A percentile compares a stretch with the other conserved stretches of the same genome.
These are phyloP conservation scores for Aureobasidium sp. DNA, from an alignment of 2,329 filamentous ascomycete species.

Conservation along the genomic window DNA sequence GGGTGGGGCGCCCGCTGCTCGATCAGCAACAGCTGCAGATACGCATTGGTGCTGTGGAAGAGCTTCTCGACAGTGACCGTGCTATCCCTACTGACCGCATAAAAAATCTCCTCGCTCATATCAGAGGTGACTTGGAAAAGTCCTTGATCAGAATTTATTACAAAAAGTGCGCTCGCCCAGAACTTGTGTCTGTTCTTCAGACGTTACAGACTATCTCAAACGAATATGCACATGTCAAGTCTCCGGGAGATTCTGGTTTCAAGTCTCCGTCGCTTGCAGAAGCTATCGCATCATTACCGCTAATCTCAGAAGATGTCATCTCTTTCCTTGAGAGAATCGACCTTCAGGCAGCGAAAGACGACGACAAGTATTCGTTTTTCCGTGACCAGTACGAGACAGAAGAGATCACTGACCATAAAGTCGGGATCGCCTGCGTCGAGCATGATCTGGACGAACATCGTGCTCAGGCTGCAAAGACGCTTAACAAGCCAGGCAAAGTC, in stretches of 20 bases:
- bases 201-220: conserved; percentile 72
- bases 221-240: conserved; percentile 62
- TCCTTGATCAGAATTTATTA: conserved; percentile 95
- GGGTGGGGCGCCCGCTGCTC: conserved; percentile 85
- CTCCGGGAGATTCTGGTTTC: conserved; percentile 62
- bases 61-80: conserved; percentile 63
- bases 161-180: conserved; percentile 83
- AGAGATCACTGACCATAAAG: conserved; percentile 77
- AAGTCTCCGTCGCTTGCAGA: conserved; percentile 58
- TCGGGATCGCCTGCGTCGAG: conserved; percentile 90
- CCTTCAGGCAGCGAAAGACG: conserved; percentile 65
- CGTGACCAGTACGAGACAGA: conserved; percentile 80
- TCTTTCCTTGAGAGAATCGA: conserved; percentile 80
- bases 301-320: conserved; percentile 63
- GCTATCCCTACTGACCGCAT: conserved; percentile 64
- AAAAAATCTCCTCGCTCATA: conserved; percentile 59
- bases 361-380: conserved; percentile 95
- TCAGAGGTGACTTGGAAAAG: conserved; percentile 79
- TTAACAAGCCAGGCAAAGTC: conserved; percentile 59
- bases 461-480: conserved; percentile 57
- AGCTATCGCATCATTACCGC: conserved; percentile 66
- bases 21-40: conserved; percentile 66
- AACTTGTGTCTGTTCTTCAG: conserved; percentile 77
- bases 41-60: conserved; percentile 75
- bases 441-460: conserved; percentile 77